These are phyloP conservation scores for Heterobasidion parviporum DNA, from an alignment of 1,284 basidiomycete species.

Conservation along the genomic window DNA sequence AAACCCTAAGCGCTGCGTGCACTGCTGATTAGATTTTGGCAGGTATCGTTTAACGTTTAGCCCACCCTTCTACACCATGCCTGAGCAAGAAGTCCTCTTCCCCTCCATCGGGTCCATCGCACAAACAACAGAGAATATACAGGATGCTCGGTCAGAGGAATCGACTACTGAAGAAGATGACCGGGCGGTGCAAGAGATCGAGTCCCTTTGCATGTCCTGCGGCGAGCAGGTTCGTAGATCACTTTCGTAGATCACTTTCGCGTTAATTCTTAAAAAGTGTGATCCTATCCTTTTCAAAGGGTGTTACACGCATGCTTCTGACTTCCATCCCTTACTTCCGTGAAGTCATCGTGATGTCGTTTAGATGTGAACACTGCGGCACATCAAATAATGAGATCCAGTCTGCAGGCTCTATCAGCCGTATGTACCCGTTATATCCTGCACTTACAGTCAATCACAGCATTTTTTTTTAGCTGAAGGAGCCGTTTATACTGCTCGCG, in stretches of 20 bases:
- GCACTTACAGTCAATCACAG: neutral
- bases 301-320: constrained; percentile 84
- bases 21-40: no score
- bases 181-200: constrained; percentile 69
- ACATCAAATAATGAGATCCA: constrained; percentile 92
- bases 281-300: constrained; percentile 35
- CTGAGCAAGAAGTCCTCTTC: constrained; percentile 29
- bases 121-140: constrained; percentile 25
- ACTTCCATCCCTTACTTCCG: constrained; percentile 96
- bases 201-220: constrained; percentile 94
- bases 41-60: no score
- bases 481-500: constrained; percentile 72
- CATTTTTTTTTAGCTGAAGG: constrained; percentile 39
- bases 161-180: constrained; percentile 45
- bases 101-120: constrained; percentile 40
- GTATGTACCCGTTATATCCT: constrained; percentile 34
- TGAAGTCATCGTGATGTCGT: constrained; percentile 95
- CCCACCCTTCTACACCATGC: constrained; percentile 14
- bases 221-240: constrained; percentile 63
- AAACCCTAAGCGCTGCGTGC: no score
- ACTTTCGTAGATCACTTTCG: neutral
- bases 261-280: constrained; percentile 15
- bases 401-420: constrained; percentile 82
- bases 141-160: constrained; percentile 18
- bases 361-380: constrained; percentile 92